Evolutionary conservation across 208 protist species (phyloP), one percentile per base, ranked within the genome.

Genomic region (Sergeia podlipaevii): DNA sequence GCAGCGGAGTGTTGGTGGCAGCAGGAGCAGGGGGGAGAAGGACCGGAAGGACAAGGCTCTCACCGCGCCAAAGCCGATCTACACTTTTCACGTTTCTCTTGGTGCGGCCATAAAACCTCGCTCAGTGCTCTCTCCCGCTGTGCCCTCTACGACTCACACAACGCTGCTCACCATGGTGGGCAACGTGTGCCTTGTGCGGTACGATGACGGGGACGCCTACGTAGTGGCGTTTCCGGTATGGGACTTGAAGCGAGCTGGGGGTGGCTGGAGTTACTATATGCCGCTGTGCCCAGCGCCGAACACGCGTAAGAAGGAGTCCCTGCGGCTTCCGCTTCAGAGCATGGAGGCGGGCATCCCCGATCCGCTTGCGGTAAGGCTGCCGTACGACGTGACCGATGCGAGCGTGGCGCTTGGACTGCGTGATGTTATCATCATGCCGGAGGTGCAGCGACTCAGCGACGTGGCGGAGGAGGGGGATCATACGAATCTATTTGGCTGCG

Each of bases 131-230:
- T 71, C 65, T 1, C 60, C 65, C 13, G 34, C 37, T 17, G 55
- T 73, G 5, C 67, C 71, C 13, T 51, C 67, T 10, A 57, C 63
- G 17, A 68, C 74, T 13, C 70, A 74, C 55, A 45, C 61, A 7
- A 69, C 79, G 15, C 61, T 71, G 30, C 42, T 87, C 37, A 53
- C 49, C 27, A 49, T 54, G 30, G 54, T 56, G 18, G 60, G 58
- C 20, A 91, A 94, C 64, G 42, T 86, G 15, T 81, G 61, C 21
- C 61, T 94, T 0, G 48, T 88, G 5, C 77, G 80, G n/a, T 79
- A 65, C 45, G 73, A 62, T 43, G 34, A 21, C 27, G 43, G 42
- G 10, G 53, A 60, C 15, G 61, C 65, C 2, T 93, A 73, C 45
- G 10, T 94, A 11, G 51, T 89, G 10, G 80, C 79, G 17, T 68